A percentile compares a stretch with the other conserved stretches of the same genome.
These are phyloP conservation scores for Glebionis coronaria DNA, from an alignment of 129 eudicot genomes.

Conservation along the genomic window DNA sequence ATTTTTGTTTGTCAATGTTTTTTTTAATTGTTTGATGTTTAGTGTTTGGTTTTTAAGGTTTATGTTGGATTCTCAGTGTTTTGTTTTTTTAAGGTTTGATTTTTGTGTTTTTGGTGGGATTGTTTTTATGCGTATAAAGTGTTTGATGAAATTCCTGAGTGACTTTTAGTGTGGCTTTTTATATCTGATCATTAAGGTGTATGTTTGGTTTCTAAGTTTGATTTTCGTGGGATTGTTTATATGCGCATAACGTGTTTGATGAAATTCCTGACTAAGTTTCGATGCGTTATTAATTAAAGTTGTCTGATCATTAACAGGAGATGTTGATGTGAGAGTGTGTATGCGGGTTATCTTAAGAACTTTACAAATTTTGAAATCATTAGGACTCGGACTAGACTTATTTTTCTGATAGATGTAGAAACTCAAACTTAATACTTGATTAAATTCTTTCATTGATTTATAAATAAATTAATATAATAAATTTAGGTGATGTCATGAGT, in stretches of 20 bases:
- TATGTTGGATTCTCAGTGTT: neutral
- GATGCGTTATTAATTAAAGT: no score
- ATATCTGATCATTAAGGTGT: neutral
- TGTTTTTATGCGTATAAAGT: constrained; percentile 28
- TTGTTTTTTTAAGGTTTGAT: constrained; percentile 8
- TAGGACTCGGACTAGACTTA: no score
- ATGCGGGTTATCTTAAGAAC: no score
- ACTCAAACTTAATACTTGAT: constrained; percentile 35
- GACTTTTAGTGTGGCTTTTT: neutral
- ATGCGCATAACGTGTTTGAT: neutral
- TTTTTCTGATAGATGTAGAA: neutral
- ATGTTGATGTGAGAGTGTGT: no score
- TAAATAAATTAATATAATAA: no score
- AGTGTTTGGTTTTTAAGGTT: neutral
- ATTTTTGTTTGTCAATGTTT: neutral
- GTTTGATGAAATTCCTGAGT: constrained; percentile 31
- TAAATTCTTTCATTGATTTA: constrained; percentile 3
- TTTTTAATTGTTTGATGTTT: neutral
- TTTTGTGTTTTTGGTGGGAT: neutral
- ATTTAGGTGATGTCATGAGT: no score
- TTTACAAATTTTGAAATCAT: no score
- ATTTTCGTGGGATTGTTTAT: neutral
- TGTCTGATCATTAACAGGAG: no score
- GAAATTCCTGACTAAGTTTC: neutral
- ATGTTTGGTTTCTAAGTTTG: neutral